Conservation (phyloP, 2,329 filamentous ascomycete genomes). For the Colletotrichum sp. region DNA sequence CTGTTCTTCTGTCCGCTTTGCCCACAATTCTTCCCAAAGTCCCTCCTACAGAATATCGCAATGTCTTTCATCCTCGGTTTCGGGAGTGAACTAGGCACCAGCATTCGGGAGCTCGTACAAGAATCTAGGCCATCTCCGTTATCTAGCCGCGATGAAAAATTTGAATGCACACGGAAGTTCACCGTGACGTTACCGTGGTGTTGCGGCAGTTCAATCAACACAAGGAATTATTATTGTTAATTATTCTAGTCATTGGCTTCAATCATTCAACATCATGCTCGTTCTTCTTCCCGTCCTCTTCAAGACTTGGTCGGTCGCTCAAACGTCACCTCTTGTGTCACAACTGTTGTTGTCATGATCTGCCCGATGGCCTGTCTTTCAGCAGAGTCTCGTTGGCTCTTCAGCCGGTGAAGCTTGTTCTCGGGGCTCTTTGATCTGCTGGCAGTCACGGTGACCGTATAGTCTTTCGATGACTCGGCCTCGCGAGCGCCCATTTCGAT, state of each 20-base stretch:
- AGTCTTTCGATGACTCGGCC: neutral
- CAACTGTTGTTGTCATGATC: slow-evolving; percentile 27
- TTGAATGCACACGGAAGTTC: neutral
- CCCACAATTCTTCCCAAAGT: neutral
- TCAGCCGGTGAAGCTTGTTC: neutral
- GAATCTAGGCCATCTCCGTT: neutral
- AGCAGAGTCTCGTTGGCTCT: neutral
- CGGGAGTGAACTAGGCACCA: neutral
- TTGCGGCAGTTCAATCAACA: neutral
- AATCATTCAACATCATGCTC: neutral
- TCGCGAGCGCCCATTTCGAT: neutral
- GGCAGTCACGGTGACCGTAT: neutral
- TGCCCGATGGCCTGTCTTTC: neutral
- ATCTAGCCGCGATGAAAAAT: neutral
- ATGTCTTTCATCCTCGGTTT: neutral
- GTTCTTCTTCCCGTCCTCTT: neutral
- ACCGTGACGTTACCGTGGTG: neutral
- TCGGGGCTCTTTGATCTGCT: neutral
- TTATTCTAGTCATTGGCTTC: neutral
- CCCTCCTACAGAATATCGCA: neutral
- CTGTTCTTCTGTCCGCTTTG: neutral
- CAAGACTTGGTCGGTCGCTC: neutral
- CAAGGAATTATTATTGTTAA: neutral
- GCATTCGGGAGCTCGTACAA: neutral
- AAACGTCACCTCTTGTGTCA: slow-evolving; percentile 24